A percentile compares a stretch with the other conserved stretches of the same genome.
These are phyloP conservation scores for Phytophthora citricola DNA, from an alignment of 352 stramenopile species.

Conservation along the genomic window DNA sequence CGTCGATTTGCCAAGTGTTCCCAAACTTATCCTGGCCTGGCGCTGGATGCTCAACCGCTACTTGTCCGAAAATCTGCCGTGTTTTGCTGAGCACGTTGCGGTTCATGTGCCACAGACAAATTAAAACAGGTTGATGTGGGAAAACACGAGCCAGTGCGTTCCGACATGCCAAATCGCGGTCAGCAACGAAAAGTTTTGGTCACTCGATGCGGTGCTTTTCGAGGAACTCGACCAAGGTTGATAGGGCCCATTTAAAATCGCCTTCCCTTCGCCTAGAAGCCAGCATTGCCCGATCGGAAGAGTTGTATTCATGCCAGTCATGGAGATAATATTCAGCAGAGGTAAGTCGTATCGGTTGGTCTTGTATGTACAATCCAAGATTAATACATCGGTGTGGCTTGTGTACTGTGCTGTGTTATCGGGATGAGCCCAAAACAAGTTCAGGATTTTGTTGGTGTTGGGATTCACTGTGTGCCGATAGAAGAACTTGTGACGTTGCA, in stretches of 20 bases:
- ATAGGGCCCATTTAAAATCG: not conserved
- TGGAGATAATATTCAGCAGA: not conserved
- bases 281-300: not conserved
- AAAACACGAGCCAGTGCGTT: not conserved
- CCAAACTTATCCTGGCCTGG: not conserved
- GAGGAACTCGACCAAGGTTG: not conserved
- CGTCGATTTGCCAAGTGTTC: not conserved
- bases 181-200: not conserved
- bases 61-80: not conserved
- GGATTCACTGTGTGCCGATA: not conserved
- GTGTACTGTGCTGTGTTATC: not conserved
- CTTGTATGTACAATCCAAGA: not conserved
- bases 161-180: not conserved
- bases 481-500: not conserved
- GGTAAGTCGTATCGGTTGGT: not conserved
- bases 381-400: not conserved
- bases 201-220: not conserved
- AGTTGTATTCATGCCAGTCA: not conserved
- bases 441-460: not conserved
- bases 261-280: not conserved
- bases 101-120: not conserved
- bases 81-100: not conserved
- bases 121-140: not conserved
- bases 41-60: not conserved
- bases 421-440: not conserved